Conservation (phyloP, 2,329 filamentous ascomycete species). For the Claviceps capensis region DNA sequence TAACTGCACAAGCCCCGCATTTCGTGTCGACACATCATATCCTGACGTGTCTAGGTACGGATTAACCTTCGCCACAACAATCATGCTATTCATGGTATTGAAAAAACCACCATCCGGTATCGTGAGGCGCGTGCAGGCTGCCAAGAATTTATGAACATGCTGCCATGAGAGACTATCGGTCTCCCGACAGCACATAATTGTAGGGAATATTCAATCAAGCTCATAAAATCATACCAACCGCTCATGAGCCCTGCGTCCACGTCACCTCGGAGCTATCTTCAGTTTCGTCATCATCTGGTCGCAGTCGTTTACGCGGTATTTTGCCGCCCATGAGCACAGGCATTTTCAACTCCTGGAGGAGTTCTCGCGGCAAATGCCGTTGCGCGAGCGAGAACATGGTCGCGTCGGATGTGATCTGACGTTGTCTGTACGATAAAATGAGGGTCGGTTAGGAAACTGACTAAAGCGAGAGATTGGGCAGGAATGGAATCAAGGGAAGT, state of each 20-base stretch:
- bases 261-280: conserved; percentile 16
- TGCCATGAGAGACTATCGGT: neutral
- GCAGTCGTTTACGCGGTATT: conserved; percentile 25
- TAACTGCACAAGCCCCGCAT: neutral
- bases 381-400: conserved; percentile 79
- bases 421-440: conserved; percentile 46
- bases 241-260: conserved; percentile 12
- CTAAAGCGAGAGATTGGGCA: neutral
- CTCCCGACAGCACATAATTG: neutral
- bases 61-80: conserved; percentile 66
- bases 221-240: neutral
- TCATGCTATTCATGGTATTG: conserved; percentile 95
- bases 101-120: conserved; percentile 70
- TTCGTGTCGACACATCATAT: neutral
- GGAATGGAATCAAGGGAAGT: conserved; percentile 7
- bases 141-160: conserved; percentile 52
- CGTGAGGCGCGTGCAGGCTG: conserved; percentile 60
- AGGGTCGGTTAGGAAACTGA: conserved; percentile 8
- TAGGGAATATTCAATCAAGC: neutral
- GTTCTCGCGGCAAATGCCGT: conserved; percentile 65
- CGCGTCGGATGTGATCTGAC: conserved; percentile 55
- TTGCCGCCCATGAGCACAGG: conserved; percentile 39
- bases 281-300: conserved; percentile 19
- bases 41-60: conserved; percentile 55
- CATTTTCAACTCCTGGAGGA: conserved; percentile 73